Base-by-base conservation (phyloP, 2,329 filamentous ascomycete genomes). In the Trichophyton schoenleinii region DNA sequence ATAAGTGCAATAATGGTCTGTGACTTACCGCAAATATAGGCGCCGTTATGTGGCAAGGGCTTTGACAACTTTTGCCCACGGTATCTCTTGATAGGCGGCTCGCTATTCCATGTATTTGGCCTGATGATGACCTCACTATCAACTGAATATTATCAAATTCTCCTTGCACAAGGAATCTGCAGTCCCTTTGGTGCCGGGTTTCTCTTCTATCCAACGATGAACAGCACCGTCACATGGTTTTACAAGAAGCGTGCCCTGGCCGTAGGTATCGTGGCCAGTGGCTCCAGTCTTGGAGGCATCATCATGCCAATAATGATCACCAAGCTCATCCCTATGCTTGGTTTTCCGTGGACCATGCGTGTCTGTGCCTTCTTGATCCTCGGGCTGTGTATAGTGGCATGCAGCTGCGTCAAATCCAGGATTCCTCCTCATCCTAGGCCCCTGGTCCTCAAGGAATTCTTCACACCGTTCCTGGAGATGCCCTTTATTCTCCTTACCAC, bases 61-160 rank as follows among this genome's bases (percentile, higher is more conserved):
- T 87, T 80, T 65, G 87, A 89, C 67, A 81, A 76, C 61, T 81
- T 83, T 61, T 86, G 86, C 0, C 83, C 85, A 0, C 78, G 80
- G 31, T 78, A 74, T 55, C 72, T 88, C 1, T 68, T 83, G 0
- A 48, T 81, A 0, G 67, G 73, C 34, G 81, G 81, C 20, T 77
- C 77, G 2, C 73, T 83, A 60, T 67, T 83, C 60, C 80, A 83
- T 63, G 78, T 83, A 60, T 81, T 83, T 60, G 80, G 81, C 2
- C 70, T 83, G 25, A 83, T 83, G 80, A 83, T 83, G 81, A 73
- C 79, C 1, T 80, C 77, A 20, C 70, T 83, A 3, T 79, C 78
- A 18, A 76, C 68, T 0, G 70, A 81, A 63, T 83, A 83, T 70
- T 83, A 81, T 64, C 81, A 83, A 62, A 78, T 83, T 63, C 73